A percentile compares a stretch with the other conserved stretches of the same genome.
These are phyloP conservation scores for Aspergillus cristatus DNA, from an alignment of 495 filamentous ascomycete species.

Conservation along the genomic window DNA sequence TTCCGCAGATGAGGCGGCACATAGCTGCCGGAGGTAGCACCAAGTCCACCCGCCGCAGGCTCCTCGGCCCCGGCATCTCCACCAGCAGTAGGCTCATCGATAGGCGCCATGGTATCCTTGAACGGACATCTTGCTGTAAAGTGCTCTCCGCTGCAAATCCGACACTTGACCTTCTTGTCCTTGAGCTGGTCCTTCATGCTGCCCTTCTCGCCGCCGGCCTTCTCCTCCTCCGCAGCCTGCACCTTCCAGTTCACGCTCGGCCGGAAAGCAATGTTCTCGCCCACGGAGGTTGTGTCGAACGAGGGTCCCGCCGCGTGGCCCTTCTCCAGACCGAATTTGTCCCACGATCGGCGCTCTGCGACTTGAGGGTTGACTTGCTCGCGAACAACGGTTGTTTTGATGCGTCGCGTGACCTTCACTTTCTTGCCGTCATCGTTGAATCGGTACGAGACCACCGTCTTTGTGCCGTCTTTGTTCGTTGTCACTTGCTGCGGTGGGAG, in stretches of 20 bases:
- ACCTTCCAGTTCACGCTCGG: slow-evolving; percentile 86
- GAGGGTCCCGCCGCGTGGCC: slow-evolving; percentile 57
- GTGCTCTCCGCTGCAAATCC: slow-evolving; percentile 97
- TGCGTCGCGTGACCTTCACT: slow-evolving; percentile 89
- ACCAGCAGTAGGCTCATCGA: slow-evolving; percentile 54
- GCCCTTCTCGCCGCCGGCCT: slow-evolving; percentile 59
- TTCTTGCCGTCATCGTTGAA: slow-evolving; percentile 91
- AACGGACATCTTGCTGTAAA: slow-evolving; percentile 93
- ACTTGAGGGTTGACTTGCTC: slow-evolving; percentile 94
- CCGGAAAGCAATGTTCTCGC: slow-evolving; percentile 94
- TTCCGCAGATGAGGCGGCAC: slow-evolving; percentile 87
- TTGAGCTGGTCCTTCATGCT: slow-evolving; percentile 85
- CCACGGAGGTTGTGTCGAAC: slow-evolving; percentile 82
- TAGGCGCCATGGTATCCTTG: slow-evolving; percentile 72
- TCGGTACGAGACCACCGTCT: slow-evolving; percentile 84
- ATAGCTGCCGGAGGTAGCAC: slow-evolving; percentile 68
- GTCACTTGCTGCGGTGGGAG: slow-evolving; percentile 81
- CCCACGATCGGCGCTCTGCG: slow-evolving; percentile 83
- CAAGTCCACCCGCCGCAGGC: slow-evolving; percentile 33
- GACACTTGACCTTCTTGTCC: slow-evolving; percentile 99
- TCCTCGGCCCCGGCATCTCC: slow-evolving; percentile 41
- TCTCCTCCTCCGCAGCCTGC: slow-evolving; percentile 73
- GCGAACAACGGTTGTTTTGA: slow-evolving; percentile 78
- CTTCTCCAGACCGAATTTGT: slow-evolving; percentile 86
- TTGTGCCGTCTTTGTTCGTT: slow-evolving; percentile 94